Conservation (phyloP, 805 yeast species). For the Kodamaea kaohsiungensis region DNA sequence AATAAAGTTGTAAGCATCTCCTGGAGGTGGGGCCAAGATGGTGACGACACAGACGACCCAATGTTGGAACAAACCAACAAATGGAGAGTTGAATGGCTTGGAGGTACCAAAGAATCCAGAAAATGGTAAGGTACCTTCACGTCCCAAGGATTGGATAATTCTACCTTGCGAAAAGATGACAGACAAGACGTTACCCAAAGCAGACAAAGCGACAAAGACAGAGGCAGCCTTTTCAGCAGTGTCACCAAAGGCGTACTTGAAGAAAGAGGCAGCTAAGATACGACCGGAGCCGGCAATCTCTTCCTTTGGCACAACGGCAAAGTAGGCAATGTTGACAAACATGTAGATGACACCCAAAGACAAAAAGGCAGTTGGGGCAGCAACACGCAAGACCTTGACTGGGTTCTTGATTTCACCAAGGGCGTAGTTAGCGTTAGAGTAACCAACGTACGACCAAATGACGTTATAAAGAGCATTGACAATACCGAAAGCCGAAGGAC, state of each 20-base stretch:
- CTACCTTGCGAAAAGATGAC: constrained; percentile 84
- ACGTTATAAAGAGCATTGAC: constrained; percentile 79
- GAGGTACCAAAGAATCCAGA: constrained; percentile 69
- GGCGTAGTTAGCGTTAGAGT: constrained; percentile 81
- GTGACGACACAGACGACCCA: constrained; percentile 74
- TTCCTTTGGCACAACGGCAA: constrained; percentile 75
- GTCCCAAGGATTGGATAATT: constrained; percentile 75
- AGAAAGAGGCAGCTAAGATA: constrained; percentile 74
- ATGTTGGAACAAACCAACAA: constrained; percentile 72
- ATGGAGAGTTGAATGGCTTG: constrained; percentile 72
- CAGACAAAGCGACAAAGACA: constrained; percentile 78
- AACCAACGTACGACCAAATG: constrained; percentile 84
- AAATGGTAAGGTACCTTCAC: constrained; percentile 80
- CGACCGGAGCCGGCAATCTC: constrained; percentile 61
- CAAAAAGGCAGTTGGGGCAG: constrained; percentile 74
- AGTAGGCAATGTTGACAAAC: constrained; percentile 77
- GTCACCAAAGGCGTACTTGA: constrained; percentile 68
- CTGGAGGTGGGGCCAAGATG: constrained; percentile 75
- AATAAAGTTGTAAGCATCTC: constrained; percentile 83
- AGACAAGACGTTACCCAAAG: constrained; percentile 78
- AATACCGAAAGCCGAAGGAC: constrained; percentile 64
- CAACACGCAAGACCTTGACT: constrained; percentile 61
- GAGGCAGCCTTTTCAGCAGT: constrained; percentile 72
- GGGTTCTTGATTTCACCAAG: constrained; percentile 79
- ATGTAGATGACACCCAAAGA: constrained; percentile 65